Evolutionary conservation across 1,139 yeast species (phyloP).

Genomic region (Hansenula lynferdii): DNA sequence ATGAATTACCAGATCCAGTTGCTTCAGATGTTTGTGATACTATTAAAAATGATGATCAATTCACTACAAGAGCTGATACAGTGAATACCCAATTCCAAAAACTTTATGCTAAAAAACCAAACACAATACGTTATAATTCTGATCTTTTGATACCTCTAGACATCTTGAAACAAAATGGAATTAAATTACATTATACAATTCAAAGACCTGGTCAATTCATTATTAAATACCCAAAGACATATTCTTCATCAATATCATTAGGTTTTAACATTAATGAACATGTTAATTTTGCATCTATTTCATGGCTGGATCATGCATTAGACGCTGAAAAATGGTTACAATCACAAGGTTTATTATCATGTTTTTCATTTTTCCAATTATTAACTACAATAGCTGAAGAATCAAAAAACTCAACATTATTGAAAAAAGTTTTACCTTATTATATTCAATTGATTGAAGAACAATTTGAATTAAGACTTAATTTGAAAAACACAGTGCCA

Average conservation of each 20-base stretch:
- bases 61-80: conserved; percentile 12
- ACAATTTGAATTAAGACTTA: conserved; percentile 39
- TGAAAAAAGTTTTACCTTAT: conserved; percentile 28
- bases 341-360: conserved; percentile 45
- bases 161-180: conserved; percentile 40
- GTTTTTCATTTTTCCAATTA: conserved; percentile 40
- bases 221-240: conserved; percentile 51
- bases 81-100: conserved; percentile 11
- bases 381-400: conserved; percentile 41
- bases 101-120: conserved; percentile 12
- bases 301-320: conserved; percentile 49
- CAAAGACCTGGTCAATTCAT: conserved; percentile 62
- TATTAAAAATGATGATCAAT: conserved; percentile 11
- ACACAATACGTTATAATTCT: conserved; percentile 12
- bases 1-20: conserved; percentile 20
- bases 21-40: conserved; percentile 18
- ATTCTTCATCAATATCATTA: conserved; percentile 43
- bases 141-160: conserved; percentile 40
- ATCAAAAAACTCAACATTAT: conserved; percentile 31
- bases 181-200: conserved; percentile 38
- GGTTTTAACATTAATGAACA: conserved; percentile 55
- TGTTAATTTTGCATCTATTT: conserved; percentile 49
- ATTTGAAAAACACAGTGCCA: conserved; percentile 29
- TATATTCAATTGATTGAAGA: conserved; percentile 29
- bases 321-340: conserved; percentile 51